Evolutionary conservation across 306 rosid genomes (phyloP).

Genomic region (Argentina anserina): DNA sequence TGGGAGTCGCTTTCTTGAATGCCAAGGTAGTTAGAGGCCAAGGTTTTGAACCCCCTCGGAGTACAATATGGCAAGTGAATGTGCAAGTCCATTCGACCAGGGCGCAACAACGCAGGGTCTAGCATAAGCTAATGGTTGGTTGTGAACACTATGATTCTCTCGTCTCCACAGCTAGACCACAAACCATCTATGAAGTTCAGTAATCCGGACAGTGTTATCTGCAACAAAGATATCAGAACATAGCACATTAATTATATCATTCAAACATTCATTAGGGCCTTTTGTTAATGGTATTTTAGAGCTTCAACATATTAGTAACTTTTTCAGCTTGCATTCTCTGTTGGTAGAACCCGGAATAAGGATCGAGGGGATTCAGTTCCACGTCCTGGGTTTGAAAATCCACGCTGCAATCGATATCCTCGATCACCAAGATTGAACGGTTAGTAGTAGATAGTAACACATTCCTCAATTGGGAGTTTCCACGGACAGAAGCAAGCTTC

Average conservation of each 20-base stretch:
- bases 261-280: not conserved
- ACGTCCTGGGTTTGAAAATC: not conserved
- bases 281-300: not conserved
- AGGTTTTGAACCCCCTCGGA: slow-evolving; percentile 35
- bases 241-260: not conserved
- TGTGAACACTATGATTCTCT: not conserved
- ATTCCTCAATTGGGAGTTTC: slow-evolving; percentile 24
- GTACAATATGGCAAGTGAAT: slow-evolving; percentile 49
- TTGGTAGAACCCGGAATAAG: not conserved
- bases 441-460: slow-evolving; percentile 27
- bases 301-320: not conserved
- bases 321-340: not conserved
- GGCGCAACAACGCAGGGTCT: slow-evolving; percentile 4
- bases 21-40: slow-evolving; percentile 5
- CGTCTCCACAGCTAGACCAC: not conserved
- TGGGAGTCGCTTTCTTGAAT: slow-evolving; percentile 19
- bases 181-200: slow-evolving; percentile 42
- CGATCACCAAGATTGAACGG: slow-evolving; percentile 42
- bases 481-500: slow-evolving; percentile 24
- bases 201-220: slow-evolving; percentile 33
- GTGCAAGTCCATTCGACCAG: slow-evolving; percentile 64
- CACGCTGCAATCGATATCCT: slow-evolving; percentile 35
- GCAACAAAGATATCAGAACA: not conserved
- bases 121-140: not conserved
- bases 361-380: not conserved